Evolutionary conservation across 352 stramenopile species (phyloP), one percentile per base, ranked within the genome.

Genomic region (Phytophthora cryptogea): DNA sequence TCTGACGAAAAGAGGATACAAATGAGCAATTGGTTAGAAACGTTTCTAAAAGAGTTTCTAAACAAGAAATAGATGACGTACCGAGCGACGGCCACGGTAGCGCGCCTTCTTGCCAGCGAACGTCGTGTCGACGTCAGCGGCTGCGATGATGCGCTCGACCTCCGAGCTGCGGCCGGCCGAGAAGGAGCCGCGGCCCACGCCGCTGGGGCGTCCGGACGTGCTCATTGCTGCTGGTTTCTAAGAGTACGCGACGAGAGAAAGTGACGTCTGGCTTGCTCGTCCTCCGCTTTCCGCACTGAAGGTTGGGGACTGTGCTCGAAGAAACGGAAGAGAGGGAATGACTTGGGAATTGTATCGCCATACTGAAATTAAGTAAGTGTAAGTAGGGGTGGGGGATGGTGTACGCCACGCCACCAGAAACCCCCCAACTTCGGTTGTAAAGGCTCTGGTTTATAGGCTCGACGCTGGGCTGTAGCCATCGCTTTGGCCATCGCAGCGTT

Each of bases 61-160:
- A 23, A 23, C 20, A 23, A 23, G 20, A 23, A 23, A 23, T 23
- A 23, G 20, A 23, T 20, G 28, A 59, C 77, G 51, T 68, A 91
- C 82, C 43, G 83, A 86, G 13, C 80, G 78, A 36, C 83, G 80
- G 9, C 83, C 83, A 46, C 83, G 76, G 53, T 92, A 92, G 30
- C 77, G 73, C 42, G 68, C 72, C 49, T 90, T 90, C 70, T 90
- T 90, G 66, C 83, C 83, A 9, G 80, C 80, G 59, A 90, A 92
- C 2, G 80, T 90, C 41, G 83, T 89, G 70, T 89, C 83, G 14
- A 92, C 80, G 39, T 92, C 83, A 41, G 83, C 83, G 27, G 83
- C 67, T 6, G 83, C 83, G 66, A 92, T 88, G 66, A 92, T 92
- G 42, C 83, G 83, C 74, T 92, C 83, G 42, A 92, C 80, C 47